Conservation (phyloP, 345 rosid genomes). For the Camelina neglecta region DNA sequence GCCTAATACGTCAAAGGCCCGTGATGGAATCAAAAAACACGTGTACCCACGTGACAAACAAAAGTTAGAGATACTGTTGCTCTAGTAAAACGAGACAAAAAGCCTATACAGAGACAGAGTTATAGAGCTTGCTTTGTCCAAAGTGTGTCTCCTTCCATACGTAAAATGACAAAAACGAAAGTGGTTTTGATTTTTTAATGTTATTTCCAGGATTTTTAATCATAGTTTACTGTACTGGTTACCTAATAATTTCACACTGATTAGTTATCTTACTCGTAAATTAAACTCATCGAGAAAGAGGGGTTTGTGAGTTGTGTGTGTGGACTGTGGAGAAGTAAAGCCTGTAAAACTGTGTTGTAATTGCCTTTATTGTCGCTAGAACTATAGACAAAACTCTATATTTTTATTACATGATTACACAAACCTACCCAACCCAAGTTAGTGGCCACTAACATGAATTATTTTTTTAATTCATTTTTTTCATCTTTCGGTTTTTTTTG, state of each 20-base stretch:
- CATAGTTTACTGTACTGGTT: not conserved
- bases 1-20: not conserved
- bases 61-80: slow-evolving; percentile 30
- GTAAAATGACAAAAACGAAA: slow-evolving; percentile 37
- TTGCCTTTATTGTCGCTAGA: slow-evolving; percentile 40
- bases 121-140: slow-evolving; percentile 35
- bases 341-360: slow-evolving; percentile 39
- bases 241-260: slow-evolving; percentile 35
- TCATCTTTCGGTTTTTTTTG: slow-evolving; percentile 27
- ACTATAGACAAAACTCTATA: slow-evolving; percentile 21
- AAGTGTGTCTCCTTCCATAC: slow-evolving; percentile 31
- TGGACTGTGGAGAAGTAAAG: slow-evolving; percentile 23
- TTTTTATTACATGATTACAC: slow-evolving; percentile 8
- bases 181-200: not conserved
- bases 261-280: slow-evolving; percentile 36
- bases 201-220: not conserved
- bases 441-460: slow-evolving; percentile 41
- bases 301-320: not conserved
- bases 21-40: slow-evolving; percentile 13
- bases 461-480: not conserved
- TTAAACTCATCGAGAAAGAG: slow-evolving; percentile 3
- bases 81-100: slow-evolving; percentile 32
- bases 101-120: slow-evolving; percentile 8
- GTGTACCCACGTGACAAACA: slow-evolving; percentile 28
- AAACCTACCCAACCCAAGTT: slow-evolving; percentile 36